phyloP scores from a whole-genome alignment of 2,329 filamentous ascomycete species.

The Sclerotinia minor region DNA sequence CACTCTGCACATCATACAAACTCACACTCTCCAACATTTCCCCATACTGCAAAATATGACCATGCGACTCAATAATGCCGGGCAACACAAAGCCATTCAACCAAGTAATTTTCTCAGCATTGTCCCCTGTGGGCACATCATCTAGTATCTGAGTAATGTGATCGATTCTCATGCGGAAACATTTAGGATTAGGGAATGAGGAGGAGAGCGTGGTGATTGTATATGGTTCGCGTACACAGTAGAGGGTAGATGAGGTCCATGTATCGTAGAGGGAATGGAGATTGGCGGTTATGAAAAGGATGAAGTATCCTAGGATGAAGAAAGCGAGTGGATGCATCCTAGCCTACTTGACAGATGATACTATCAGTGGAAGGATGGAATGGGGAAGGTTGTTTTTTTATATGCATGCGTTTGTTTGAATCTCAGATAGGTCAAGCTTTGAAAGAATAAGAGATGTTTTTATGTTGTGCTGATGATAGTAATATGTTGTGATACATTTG shows the following conservation, averaged over 20 bases:
- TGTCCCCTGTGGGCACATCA: conserved; percentile 37
- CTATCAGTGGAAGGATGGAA: not conserved
- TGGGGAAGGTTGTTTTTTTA: not conserved
- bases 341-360: not conserved
- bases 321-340: conserved; percentile 20
- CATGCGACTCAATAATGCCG: conserved; percentile 70
- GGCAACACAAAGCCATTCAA: conserved; percentile 59
- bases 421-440: not conserved
- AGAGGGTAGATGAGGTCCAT: conserved; percentile 28
- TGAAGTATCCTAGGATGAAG: conserved; percentile 20
- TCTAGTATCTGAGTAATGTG: conserved; percentile 52
- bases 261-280: conserved; percentile 20
- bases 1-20: conserved; percentile 58
- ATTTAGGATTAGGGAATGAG: conserved; percentile 47
- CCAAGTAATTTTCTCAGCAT: conserved; percentile 38
- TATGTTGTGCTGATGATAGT: not conserved
- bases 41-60: conserved; percentile 65
- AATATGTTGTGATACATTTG: not conserved
- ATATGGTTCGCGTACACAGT: conserved; percentile 37
- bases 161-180: conserved; percentile 57
- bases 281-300: conserved; percentile 20
- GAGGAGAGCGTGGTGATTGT: conserved; percentile 48
- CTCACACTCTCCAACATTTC: conserved; percentile 67
- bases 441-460: conserved; percentile 2
- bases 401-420: not conserved